Evolutionary conservation across 768 basidiomycete species (phyloP).

Genomic region (Mycena venus): DNA sequence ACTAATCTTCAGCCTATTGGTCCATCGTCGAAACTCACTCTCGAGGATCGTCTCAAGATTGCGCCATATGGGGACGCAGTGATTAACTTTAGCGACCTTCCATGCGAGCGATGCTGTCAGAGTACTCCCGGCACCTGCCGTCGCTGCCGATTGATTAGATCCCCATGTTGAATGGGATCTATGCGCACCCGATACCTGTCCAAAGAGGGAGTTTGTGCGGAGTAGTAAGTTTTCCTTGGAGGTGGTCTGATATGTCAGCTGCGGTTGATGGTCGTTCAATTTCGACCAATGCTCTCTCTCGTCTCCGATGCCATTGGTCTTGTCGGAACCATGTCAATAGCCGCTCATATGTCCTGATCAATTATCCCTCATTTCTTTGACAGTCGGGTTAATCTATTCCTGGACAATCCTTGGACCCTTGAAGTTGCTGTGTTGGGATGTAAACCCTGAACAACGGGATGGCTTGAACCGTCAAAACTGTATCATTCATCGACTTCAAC

Average conservation of each 20-base stretch:
- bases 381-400: background rate
- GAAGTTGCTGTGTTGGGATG: no score
- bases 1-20: background rate
- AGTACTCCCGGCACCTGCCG: background rate
- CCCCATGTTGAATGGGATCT: background rate
- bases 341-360: no score
- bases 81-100: background rate
- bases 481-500: background rate
- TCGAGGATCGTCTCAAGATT: background rate
- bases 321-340: no score
- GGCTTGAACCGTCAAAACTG: background rate
- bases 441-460: background rate
- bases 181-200: background rate
- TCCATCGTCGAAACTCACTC: background rate
- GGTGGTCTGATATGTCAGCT: no score
- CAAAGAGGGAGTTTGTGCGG: background rate
- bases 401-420: no score
- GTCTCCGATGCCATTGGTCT: no score
- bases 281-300: no score
- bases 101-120: background rate
- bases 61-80: constrained; percentile 2
- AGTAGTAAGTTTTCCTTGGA: background rate
- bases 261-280: no score
- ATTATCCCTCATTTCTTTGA: no score
- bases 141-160: background rate